These are phyloP conservation scores for Halenospora varia DNA, from an alignment of 495 filamentous ascomycete genomes.

Conservation along the genomic window DNA sequence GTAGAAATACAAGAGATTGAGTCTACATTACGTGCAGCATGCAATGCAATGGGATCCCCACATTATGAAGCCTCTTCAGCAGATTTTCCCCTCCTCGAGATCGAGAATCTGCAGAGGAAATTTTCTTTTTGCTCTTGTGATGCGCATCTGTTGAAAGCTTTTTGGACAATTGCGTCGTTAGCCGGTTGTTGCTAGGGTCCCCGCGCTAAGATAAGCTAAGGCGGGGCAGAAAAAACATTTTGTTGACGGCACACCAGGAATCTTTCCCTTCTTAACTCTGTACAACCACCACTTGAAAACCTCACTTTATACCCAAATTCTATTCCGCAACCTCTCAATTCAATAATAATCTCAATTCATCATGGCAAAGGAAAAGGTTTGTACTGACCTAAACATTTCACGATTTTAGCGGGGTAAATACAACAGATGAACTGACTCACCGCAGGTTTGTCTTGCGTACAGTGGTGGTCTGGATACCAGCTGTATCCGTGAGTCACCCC, in stretches of 20 bases:
- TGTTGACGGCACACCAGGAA: neutral
- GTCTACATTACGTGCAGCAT: slow-evolving; percentile 10
- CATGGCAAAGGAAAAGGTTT: slow-evolving; percentile 39
- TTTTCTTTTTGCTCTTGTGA: slow-evolving; percentile 14
- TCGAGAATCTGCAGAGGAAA: slow-evolving; percentile 12
- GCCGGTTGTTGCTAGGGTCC: neutral
- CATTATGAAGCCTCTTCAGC: slow-evolving; percentile 1
- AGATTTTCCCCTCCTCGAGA: neutral
- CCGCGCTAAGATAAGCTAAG: slow-evolving; percentile 4
- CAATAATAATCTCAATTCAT: slow-evolving; percentile 12
- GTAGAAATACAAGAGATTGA: slow-evolving; percentile 20
- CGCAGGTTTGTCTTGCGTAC: slow-evolving; percentile 40
- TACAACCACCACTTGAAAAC: neutral
- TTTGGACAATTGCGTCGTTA: neutral
- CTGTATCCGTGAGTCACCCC: slow-evolving; percentile 39
- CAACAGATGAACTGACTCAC: slow-evolving; percentile 9
- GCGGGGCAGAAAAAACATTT: neutral
- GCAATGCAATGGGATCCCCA: slow-evolving; percentile 8
- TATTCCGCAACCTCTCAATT: neutral
- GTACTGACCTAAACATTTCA: slow-evolving; percentile 3
- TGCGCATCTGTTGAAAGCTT: neutral
- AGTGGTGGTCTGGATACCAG: slow-evolving; percentile 62
- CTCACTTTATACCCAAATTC: neutral
- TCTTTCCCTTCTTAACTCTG: slow-evolving; percentile 5
- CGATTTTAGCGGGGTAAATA: slow-evolving; percentile 8